Evolutionary conservation across 768 basidiomycete species (phyloP), one percentile per base, ranked within the genome.

Genomic region (Leccinum variicolor): DNA sequence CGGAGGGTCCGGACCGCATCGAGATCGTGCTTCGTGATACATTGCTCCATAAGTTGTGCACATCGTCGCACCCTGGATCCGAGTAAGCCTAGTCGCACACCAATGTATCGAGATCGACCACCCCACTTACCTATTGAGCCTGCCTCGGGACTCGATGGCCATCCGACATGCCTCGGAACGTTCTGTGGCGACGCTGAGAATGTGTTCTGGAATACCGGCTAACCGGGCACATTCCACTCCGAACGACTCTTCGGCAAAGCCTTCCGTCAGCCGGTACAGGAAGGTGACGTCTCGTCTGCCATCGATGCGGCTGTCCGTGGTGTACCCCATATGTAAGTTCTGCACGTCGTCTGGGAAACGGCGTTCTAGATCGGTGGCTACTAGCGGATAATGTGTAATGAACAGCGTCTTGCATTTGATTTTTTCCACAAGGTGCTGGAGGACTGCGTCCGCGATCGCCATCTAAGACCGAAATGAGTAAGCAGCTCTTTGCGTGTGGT

Each of bases 221-320:
- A 98, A 80, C 46, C 92, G 82, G 8, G 87, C 94, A 69, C 94
- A 96, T 76, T 96, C 94, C 9, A 97, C 86, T 11, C 94, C 94
- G 68, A 94, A 98, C 0, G 92, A 94, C 66, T 88, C 88, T 77
- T 80, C 76, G 4, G 92, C 88, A 34, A 93, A 75, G 11, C 94
- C 94, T 7, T 76, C 73, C 0, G 81, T 80, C 21, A 98, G 76
- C 29, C 75, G 80, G 72, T 96, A 99, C 29, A 97, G 74, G 74
- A 98, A 99, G 6, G 88, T 90, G 43, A 99, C 88, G 50, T 89
- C 85, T 23, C 88, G 79, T 23, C 79, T 80, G 6, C 93, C 90
- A 67, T 90, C 86, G 60, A 89, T 77, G 4, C 85, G 79, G 29
- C 76, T 77, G 13, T 88, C 85, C 41, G 86, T 84, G 23, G 81